Evolutionary conservation across 2,329 filamentous ascomycete genomes (phyloP), one percentile per base, ranked within the genome.

Genomic region (Hypoxylon sp.): DNA sequence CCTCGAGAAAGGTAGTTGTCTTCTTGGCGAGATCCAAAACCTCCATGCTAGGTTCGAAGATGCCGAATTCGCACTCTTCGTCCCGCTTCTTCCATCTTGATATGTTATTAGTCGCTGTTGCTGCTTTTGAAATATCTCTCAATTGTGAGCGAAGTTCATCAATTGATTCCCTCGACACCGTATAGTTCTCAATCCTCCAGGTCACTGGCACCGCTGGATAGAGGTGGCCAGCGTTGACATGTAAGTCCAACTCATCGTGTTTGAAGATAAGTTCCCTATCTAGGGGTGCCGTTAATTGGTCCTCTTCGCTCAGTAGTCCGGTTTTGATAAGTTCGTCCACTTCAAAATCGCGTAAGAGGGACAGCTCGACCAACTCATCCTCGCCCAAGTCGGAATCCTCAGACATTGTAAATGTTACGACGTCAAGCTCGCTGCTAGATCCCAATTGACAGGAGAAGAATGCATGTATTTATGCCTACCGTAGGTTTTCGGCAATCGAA

Each of bases 271-370:
- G 12, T n/a, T 58, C 43, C 3, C 25, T 13, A 11, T 65, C 50
- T 2, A 67, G 38, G 0, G 63, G 62, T 1, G 55, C 41, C 17
- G 40, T 49, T 27, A 65, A 54, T 19, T 55, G 49, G 9, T 50
- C 37, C 7, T 63, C 57, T 8, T 60, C 42, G 32, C 31, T 37
- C 19, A 67, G 30, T 11, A 67, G 43, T 6, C 59, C 60, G 15
- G 51, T 55, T 6, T 55, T 41, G 7, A 67, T 60, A 16, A 69
- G 59, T 15, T 55, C 51, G 30, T 69, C 65, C 4, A 57, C 59
- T 27, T 68, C 67, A 12, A 67, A 62, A 41, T 67, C 62, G 7
- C 63, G 62, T 11, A 67, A 49, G 7, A 67, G 53, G 7, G 61
- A 59, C 23, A 67, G 52, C 49, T 67, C 59, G 43, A 63, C 32